Conservation (phyloP, 371 early-diverging fungal genomes). For the Mucor circinelloides region DNA sequence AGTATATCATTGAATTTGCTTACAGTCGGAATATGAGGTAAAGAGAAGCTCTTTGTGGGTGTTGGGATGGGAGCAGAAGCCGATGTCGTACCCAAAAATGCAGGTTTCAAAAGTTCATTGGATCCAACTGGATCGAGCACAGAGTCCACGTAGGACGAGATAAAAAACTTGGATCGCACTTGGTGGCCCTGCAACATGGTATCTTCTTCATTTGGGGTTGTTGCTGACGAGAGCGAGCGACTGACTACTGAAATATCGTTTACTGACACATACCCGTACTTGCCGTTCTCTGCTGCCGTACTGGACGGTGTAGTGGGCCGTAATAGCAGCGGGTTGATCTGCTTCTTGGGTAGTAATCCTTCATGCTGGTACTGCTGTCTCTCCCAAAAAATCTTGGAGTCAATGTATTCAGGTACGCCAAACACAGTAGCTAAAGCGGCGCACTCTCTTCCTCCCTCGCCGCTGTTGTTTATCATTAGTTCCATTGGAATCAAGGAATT, state of each 20-base stretch:
- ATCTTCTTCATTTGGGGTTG: neutral
- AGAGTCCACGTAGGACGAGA: conserved; percentile 33
- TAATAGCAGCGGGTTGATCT: neutral
- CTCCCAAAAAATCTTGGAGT: conserved; percentile 51
- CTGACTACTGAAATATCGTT: conserved; percentile 13
- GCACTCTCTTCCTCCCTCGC: conserved; percentile 44
- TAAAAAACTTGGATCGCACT: conserved; percentile 9
- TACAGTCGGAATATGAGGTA: conserved; percentile 45
- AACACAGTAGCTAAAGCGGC: conserved; percentile 54
- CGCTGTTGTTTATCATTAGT: conserved; percentile 37
- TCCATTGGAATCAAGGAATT: conserved; percentile 46
- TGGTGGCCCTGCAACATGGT: neutral
- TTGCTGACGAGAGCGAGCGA: conserved; percentile 2
- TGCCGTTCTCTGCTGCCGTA: neutral
- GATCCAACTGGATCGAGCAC: conserved; percentile 27
- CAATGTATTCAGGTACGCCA: conserved; percentile 52
- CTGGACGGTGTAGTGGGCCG: neutral
- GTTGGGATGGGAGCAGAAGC: conserved; percentile 17
- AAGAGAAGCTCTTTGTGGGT: conserved; percentile 22
- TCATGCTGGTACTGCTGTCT: conserved; percentile 24
- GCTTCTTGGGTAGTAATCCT: neutral
- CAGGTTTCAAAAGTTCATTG: conserved; percentile 12
- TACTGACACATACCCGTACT: conserved; percentile 18
- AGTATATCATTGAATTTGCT: conserved; percentile 40
- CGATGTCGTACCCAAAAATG: conserved; percentile 3